Conservation (phyloP, 2,329 filamentous ascomycete genomes). For the Blastomyces gilchristii region DNA sequence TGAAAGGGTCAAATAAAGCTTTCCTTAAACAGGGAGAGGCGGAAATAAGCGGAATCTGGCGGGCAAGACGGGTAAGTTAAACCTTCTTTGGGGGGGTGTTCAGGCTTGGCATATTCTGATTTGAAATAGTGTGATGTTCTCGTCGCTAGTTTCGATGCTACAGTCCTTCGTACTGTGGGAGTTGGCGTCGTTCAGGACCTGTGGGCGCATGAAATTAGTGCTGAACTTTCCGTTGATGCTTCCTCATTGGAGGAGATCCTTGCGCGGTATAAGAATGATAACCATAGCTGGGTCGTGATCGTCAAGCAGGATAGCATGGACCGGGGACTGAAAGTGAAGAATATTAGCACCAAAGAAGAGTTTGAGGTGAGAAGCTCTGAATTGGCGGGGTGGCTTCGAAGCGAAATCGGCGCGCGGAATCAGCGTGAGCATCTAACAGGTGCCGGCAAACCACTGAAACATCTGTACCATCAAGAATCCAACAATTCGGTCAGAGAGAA, state of each 20-base stretch:
- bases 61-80: conserved; percentile 50
- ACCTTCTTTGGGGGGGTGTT: background rate
- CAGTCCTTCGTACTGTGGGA: conserved; percentile 63
- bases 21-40: conserved; percentile 63
- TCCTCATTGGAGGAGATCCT: conserved; percentile 66
- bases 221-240: conserved; percentile 74
- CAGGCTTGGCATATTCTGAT: background rate
- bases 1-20: conserved; percentile 38
- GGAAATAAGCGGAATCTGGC: conserved; percentile 51
- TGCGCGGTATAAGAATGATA: conserved; percentile 57
- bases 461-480: conserved; percentile 33
- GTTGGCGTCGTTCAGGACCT: conserved; percentile 67
- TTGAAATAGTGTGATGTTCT: conserved; percentile 66
- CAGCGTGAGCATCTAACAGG: conserved; percentile 43
- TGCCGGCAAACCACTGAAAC: conserved; percentile 35
- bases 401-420: conserved; percentile 71
- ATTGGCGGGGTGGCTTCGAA: conserved; percentile 67
- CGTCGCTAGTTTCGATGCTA: conserved; percentile 74
- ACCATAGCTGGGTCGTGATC: conserved; percentile 80
- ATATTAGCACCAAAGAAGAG: conserved; percentile 67
- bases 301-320: conserved; percentile 58
- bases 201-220: conserved; percentile 75
- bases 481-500: conserved; percentile 31
- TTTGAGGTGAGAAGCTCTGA: conserved; percentile 64
- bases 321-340: conserved; percentile 62